Evolutionary conservation across 2,329 filamentous ascomycete genomes (phyloP).

Genomic region (Lasiodiplodia citricola): DNA sequence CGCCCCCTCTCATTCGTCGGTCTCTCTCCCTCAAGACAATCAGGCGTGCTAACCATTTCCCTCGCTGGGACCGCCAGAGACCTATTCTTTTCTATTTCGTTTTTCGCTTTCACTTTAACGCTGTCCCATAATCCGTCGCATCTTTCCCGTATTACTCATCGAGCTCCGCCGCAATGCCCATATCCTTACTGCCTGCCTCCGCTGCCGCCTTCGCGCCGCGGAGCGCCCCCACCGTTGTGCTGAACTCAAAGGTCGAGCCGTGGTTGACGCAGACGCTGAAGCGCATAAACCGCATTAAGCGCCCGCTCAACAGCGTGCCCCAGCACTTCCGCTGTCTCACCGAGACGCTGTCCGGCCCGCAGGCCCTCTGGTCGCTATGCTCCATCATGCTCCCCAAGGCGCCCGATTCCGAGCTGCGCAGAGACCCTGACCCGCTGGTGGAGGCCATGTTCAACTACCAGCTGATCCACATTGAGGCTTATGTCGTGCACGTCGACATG

Average conservation of each 20-base stretch:
- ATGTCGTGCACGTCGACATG: slow-evolving; percentile 99
- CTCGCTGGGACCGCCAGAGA: slow-evolving; percentile 39
- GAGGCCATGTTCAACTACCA: slow-evolving; percentile 93
- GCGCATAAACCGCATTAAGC: slow-evolving; percentile 95
- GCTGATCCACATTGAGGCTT: slow-evolving; percentile 91
- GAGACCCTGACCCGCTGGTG: slow-evolving; percentile 79
- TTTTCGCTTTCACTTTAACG: slow-evolving; percentile 39
- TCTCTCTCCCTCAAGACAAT: slow-evolving; percentile 42
- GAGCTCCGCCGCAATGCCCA: slow-evolving; percentile 71
- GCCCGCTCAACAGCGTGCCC: slow-evolving; percentile 93
- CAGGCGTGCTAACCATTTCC: slow-evolving; percentile 46
- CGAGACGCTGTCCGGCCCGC: slow-evolving; percentile 85
- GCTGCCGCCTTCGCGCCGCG: slow-evolving; percentile 95
- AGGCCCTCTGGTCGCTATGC: slow-evolving; percentile 93
- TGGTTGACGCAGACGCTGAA: slow-evolving; percentile 98
- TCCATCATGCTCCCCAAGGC: slow-evolving; percentile 92
- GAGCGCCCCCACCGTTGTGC: slow-evolving; percentile 91
- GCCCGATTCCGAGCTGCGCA: slow-evolving; percentile 81
- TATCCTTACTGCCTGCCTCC: slow-evolving; percentile 90
- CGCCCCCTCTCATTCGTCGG: slow-evolving; percentile 49
- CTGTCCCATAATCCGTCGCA: slow-evolving; percentile 39
- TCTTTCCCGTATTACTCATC: slow-evolving; percentile 37
- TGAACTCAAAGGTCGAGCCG: slow-evolving; percentile 89
- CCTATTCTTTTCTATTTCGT: slow-evolving; percentile 42
- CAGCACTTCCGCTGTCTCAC: slow-evolving; percentile 96